Base-by-base conservation (phyloP, 2,329 filamentous ascomycete genomes). In the Phaeosphaeriaceae sp. region DNA sequence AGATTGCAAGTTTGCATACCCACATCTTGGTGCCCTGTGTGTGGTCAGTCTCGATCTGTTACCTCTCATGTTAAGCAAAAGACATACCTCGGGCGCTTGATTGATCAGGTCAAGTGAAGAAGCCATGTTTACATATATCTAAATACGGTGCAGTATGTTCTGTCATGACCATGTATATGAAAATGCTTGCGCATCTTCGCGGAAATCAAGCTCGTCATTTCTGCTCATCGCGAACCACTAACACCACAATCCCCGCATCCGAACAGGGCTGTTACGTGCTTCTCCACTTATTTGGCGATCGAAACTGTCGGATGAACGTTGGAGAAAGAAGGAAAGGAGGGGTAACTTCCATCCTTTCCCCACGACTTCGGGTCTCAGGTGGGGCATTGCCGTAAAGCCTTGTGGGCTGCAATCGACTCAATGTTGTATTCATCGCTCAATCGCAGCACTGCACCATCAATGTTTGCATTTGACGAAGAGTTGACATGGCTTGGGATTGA, bases 1-100 rank as follows among this genome's bases (percentile, higher is more conserved):
- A 11, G 53, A 32, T 40, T 9, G 23, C 17, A 22, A 13, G 13
- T 22, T 42, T n/a, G 35, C 52, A 46, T 62, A 75, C 73, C 73
- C 73, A 78, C 64, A 78, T 52, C 56, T 77, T 78, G 2, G 74
- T 78, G 46, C 73, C 75, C 73, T 77, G 42, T 1, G 47, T 2
- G 24, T 43, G 17, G 4, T 59, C 26, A 59, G 44, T 22, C 52
- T 50, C 11, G 7, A 4, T 1, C 1, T 17, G 19, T 19, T 15
- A 24, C 28, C 23, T 23, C 32, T 22, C 40, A 28, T 8, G 22
- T 26, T n/a, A 11, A 19, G 17, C 7, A n/a, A 28, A 28, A 5
- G 17, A 8, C 15, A n/a, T 58, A 66, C 66, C 49, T 64, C 63
- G 9, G 66, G 65, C 43, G 65, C 66, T 44, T 63, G 59, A 46